Evolutionary conservation across 257 asterid species (phyloP).

Genomic region (Agastache rugosa): DNA sequence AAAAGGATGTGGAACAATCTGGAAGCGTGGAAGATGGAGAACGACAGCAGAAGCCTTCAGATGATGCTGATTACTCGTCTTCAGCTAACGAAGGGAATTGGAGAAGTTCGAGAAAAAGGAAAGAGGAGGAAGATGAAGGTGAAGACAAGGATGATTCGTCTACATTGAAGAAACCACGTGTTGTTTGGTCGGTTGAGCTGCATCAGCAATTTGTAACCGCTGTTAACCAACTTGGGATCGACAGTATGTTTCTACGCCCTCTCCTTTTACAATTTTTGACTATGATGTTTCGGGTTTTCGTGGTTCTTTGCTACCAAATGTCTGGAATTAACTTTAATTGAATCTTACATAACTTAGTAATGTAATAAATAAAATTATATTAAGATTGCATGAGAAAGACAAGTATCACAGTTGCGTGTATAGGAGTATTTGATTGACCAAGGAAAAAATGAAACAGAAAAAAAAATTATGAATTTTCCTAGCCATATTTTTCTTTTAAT

Average conservation of each 20-base stretch:
- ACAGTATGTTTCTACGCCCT: slow-evolving; percentile 45
- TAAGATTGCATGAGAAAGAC: not conserved
- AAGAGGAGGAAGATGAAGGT: slow-evolving; percentile 49
- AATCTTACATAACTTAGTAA: not conserved
- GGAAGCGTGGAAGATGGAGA: slow-evolving; percentile 84
- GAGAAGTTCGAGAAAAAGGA: slow-evolving; percentile 68
- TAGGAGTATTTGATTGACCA: not conserved
- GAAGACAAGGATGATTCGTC: slow-evolving; percentile 45
- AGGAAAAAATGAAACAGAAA: not conserved
- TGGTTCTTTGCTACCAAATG: not conserved
- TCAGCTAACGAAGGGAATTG: slow-evolving; percentile 77
- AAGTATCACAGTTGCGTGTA: not conserved
- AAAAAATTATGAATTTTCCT: not conserved
- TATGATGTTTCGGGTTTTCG: not conserved
- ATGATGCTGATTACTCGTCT: slow-evolving; percentile 75
- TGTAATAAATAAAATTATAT: not conserved
- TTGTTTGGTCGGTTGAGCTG: slow-evolving; percentile 68
- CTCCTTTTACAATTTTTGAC: not conserved
- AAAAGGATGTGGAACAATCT: slow-evolving; percentile 64
- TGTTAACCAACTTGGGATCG: slow-evolving; percentile 61
- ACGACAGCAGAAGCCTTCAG: slow-evolving; percentile 54
- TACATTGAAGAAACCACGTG: slow-evolving; percentile 57
- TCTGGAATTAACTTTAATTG: not conserved
- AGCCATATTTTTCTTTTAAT: not conserved
- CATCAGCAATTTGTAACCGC: slow-evolving; percentile 65